These are phyloP conservation scores for Chrysoporthe puriensis DNA, from an alignment of 2,329 filamentous ascomycete genomes.

Conservation along the genomic window DNA sequence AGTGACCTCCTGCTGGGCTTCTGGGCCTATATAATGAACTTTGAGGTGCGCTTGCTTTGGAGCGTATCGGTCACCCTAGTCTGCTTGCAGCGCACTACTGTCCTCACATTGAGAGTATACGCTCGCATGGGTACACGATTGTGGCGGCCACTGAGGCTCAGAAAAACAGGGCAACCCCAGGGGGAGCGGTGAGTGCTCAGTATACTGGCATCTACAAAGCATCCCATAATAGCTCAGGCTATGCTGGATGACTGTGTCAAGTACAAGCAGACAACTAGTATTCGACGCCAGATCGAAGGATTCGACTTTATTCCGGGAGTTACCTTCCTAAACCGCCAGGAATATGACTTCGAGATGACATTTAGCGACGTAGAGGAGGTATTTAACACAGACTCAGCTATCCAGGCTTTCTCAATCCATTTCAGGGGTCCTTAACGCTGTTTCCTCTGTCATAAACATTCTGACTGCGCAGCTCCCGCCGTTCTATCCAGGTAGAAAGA, in stretches of 20 bases:
- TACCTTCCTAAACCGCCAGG: not conserved
- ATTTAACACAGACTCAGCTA: not conserved
- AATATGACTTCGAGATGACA: not conserved
- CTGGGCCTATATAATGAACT: not conserved
- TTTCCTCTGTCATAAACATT: no score
- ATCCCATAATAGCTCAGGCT: not conserved
- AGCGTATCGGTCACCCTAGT: not conserved
- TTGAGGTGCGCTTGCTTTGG: not conserved
- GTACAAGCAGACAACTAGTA: not conserved
- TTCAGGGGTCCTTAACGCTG: no score
- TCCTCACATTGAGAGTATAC: not conserved
- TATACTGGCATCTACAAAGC: no score
- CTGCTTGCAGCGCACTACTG: fast-evolving
- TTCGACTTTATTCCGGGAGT: not conserved
- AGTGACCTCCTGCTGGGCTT: not conserved
- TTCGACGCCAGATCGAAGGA: not conserved
- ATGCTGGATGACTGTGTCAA: not conserved
- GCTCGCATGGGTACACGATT: not conserved
- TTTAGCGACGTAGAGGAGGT: not conserved
- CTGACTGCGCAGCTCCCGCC: no score
- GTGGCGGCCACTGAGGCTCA: not conserved
- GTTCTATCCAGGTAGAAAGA: no score
- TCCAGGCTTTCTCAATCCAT: no score
- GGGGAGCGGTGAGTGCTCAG: not conserved
- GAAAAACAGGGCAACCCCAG: not conserved